phyloP scores from a whole-genome alignment of 345 rosid species.

The Citrus cavaleriei region DNA sequence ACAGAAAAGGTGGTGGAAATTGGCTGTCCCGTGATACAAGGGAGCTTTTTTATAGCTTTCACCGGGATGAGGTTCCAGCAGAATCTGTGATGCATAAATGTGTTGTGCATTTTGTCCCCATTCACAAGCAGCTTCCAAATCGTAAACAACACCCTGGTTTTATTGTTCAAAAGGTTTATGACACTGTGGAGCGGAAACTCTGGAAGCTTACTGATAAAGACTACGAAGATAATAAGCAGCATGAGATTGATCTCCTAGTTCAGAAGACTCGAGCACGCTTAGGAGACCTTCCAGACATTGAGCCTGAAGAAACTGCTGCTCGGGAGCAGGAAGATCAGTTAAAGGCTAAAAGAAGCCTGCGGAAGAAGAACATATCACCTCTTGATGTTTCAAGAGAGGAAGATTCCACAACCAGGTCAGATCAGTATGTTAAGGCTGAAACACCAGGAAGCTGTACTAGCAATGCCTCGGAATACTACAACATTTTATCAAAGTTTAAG shows the following conservation, averaged over 20 bases:
- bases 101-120: slow-evolving; percentile 89
- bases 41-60: slow-evolving; percentile 92
- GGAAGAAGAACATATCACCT: slow-evolving; percentile 40
- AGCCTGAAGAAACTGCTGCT: slow-evolving; percentile 28
- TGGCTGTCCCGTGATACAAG: slow-evolving; percentile 87
- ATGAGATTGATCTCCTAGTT: slow-evolving; percentile 76
- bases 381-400: slow-evolving; percentile 85
- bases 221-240: slow-evolving; percentile 66
- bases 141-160: slow-evolving; percentile 89
- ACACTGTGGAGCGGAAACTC: slow-evolving; percentile 55
- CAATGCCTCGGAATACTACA: slow-evolving; percentile 48
- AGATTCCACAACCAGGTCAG: slow-evolving; percentile 36
- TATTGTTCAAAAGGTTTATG: slow-evolving; percentile 83
- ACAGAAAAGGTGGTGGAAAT: slow-evolving; percentile 85
- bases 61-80: slow-evolving; percentile 92
- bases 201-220: slow-evolving; percentile 79
- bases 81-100: slow-evolving; percentile 99
- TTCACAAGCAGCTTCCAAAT: slow-evolving; percentile 75
- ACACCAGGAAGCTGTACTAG: slow-evolving; percentile 83
- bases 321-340: slow-evolving; percentile 40
- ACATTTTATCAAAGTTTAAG: slow-evolving; percentile 53
- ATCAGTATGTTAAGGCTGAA: slow-evolving; percentile 50
- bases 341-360: slow-evolving; percentile 31
- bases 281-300: slow-evolving; percentile 67
- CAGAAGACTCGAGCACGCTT: slow-evolving; percentile 60